Base-by-base conservation (phyloP, 345 rosid genomes). In the Lepidium africanum region DNA sequence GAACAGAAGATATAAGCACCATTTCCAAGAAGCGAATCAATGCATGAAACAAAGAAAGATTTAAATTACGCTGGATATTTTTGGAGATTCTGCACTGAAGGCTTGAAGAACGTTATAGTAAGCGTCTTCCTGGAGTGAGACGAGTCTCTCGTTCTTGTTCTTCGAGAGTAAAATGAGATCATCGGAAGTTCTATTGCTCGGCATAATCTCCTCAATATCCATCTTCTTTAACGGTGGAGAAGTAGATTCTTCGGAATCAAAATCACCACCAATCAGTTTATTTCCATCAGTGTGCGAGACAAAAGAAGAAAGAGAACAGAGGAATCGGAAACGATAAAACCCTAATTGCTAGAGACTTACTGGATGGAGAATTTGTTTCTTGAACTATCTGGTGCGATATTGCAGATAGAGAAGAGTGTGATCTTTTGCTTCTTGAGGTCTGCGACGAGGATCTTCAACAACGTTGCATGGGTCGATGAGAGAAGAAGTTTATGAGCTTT, bases 41-140 rank as follows among this genome's bases (percentile, higher is more conserved):
- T 32, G 40, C 23, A 71, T 14, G 10, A 37, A 58, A 37, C 38
- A 65, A 65, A 17, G 61, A 65, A 65, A 25, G 51, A 51, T 21
- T 30, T 16, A 2, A n/a, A 37, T 56, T 73, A 73, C 77, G 10
- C 7, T 38, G 23, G 77, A 41, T 9, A 59, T 35, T 35, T 21
- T 2, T 14, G 15, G 25, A 49, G 59, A 47, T 46, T 66, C 77
- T 15, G 67, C 67, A 0, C 0, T 7, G 41, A 74, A 67, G 25
- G 63, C 77, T 3, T 9, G 23, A 6, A 67, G 63, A 67, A 67
- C 73, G 3, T 41, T 2, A 43, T 0, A 51, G 56, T 51, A 67
- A 52, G 73, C 68, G 1, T 9, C 5, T 12, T 0, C 3, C 48
- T 60, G n/a, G 42, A 67, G 56, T 30, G 7, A 1, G 5, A 5